Evolutionary conservation across 352 stramenopile genomes (phyloP).

Genomic region (Phytophthora constricta): DNA sequence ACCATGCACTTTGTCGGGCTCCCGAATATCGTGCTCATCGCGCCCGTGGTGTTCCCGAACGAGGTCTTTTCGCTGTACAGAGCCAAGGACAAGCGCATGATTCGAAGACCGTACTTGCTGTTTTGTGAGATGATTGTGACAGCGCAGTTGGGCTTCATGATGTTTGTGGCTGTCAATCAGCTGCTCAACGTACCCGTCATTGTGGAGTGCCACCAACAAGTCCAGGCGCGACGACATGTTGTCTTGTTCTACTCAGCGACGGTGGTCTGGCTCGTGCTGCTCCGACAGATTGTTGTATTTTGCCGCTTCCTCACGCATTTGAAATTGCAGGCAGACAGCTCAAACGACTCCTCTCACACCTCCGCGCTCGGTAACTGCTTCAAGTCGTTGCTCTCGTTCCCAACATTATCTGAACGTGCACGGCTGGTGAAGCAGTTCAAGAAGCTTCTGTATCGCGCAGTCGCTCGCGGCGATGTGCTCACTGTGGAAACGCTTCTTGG

Average conservation of each 20-base stretch:
- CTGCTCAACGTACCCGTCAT: constrained; percentile 54
- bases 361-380: constrained; percentile 60
- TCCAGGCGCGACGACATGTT: constrained; percentile 42
- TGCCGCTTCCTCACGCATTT: constrained; percentile 78
- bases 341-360: constrained; percentile 72
- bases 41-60: constrained; percentile 68
- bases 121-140: constrained; percentile 73
- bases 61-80: constrained; percentile 58
- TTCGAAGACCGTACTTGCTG: constrained; percentile 69
- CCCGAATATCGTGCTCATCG: constrained; percentile 61
- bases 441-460: constrained; percentile 69
- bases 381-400: constrained; percentile 42
- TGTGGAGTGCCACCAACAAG: constrained; percentile 48
- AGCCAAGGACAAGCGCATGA: constrained; percentile 61
- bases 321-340: constrained; percentile 73
- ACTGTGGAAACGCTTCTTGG: constrained; percentile 51
- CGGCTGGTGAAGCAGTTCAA: constrained; percentile 58
- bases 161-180: constrained; percentile 59
- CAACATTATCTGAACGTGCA: constrained; percentile 31
- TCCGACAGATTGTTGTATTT: constrained; percentile 73
- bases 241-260: constrained; percentile 67
- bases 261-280: constrained; percentile 61
- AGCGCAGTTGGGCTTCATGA: constrained; percentile 58
- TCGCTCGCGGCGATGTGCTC: constrained; percentile 53
- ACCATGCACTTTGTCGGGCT: constrained; percentile 59